Evolutionary conservation across 495 filamentous ascomycete genomes (phyloP), one percentile per base, ranked within the genome.

Genomic region (Aspergillus homomorphus): DNA sequence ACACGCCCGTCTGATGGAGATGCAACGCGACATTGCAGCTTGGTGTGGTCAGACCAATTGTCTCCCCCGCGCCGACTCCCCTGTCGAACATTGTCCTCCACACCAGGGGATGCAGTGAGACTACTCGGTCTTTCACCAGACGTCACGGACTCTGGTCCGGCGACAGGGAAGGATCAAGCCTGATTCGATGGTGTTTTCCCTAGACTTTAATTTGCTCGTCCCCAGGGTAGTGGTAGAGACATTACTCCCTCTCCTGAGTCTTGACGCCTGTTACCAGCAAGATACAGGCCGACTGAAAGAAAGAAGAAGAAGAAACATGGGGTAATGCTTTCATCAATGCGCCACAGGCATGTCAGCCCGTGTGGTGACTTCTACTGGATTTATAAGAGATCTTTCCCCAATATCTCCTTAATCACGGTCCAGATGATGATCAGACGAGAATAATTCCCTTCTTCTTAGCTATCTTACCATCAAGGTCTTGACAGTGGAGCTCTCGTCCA

Each of bases 11-110:
- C n/a, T 18, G 45, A 55, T 18, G 42, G 45, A 52, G 51, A 20
- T 45, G 28, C 12, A 30, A 43, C 22, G 6, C n/a, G 28, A 42
- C 41, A 51, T 55, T 43, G 33, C 55, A 43, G 45, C 23, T 12
- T 18, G 18, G 23, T 18, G n/a, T 19, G 28, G 46, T 41, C 55
- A 21, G 43, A 44, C 55, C 30, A 57, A 20, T 24, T 15, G 49
- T 23, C 5, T 51, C 33, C 52, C 52, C 57, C 51, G 51, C 57
- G 50, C 26, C 33, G 43, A 56, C 49, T 38, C 49, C 54, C 54
- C 4, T 51, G 48, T 50, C 23, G 24, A 28, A 51, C 48, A 18
- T 15, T 23, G 48, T 51, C 48, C 48, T 51, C 48, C 48, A 51
- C 48, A 51, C 23, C 24, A 24, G 26, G 21, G 14, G 20, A 55